A percentile compares a stretch with the other conserved stretches of the same genome.
Conservation (phyloP, 2,329 filamentous ascomycete species). For the Alternaria ethzedia region DNA sequence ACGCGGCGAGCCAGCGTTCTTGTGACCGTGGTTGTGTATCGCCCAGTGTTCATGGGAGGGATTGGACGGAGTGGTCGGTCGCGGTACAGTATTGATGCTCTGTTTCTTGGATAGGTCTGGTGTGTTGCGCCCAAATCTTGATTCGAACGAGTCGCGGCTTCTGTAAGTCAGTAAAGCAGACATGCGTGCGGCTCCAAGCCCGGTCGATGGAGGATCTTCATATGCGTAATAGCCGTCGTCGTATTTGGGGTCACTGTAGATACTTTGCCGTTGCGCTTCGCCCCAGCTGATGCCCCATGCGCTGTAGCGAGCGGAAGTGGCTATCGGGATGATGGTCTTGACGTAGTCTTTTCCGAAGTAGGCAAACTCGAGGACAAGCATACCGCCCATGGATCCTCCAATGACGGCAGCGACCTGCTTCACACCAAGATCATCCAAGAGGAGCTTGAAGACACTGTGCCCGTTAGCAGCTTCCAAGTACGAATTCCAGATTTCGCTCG, state of each 20-base stretch:
- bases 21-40: constrained; percentile 61
- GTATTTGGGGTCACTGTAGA: constrained; percentile 98
- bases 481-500: not conserved
- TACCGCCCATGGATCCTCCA: constrained; percentile 85
- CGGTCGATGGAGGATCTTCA: constrained; percentile 82
- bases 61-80: constrained; percentile 51
- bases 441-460: constrained; percentile 73
- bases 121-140: constrained; percentile 90
- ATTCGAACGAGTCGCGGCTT: constrained; percentile 95
- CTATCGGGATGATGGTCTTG: constrained; percentile 79
- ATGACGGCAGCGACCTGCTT: constrained; percentile 79
- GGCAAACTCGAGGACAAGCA: constrained; percentile 90
- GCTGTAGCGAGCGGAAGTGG: constrained; percentile 82
- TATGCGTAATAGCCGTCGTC: constrained; percentile 95
- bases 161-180: constrained; percentile 94
- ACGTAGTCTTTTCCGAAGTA: constrained; percentile 91
- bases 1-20: constrained; percentile 55
- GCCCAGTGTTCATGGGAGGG: constrained; percentile 55
- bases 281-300: constrained; percentile 93
- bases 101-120: constrained; percentile 84
- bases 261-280: constrained; percentile 87
- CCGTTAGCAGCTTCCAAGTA: constrained; percentile 13
- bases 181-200: constrained; percentile 94
- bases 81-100: constrained; percentile 74
- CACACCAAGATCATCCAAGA: constrained; percentile 81